These are phyloP conservation scores for Botryosphaeria agaves DNA, from an alignment of 2,329 filamentous ascomycete species.

Conservation along the genomic window DNA sequence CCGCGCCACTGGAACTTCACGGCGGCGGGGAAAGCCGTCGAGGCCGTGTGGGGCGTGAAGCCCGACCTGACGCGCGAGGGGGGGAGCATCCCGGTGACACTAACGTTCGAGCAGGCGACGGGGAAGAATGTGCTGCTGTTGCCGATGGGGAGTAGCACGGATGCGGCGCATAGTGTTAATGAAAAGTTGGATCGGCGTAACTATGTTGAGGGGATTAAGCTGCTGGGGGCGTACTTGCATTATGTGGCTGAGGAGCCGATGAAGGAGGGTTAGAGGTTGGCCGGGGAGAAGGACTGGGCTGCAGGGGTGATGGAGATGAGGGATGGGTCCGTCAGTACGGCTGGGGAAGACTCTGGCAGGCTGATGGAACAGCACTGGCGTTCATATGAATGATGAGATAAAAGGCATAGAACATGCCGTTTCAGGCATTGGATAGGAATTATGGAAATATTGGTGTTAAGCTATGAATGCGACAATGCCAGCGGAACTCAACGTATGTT, in stretches of 20 bases:
- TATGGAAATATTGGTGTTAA: too few species aligned
- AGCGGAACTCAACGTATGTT: too few species aligned
- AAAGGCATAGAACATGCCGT: too few species aligned
- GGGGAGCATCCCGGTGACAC: slow-evolving; percentile 88
- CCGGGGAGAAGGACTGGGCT: too few species aligned
- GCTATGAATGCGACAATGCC: too few species aligned
- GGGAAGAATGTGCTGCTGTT: slow-evolving; percentile 93
- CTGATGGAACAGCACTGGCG: too few species aligned
- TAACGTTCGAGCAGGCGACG: slow-evolving; percentile 94
- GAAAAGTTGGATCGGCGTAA: slow-evolving; percentile 95
- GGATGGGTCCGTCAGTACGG: too few species aligned
- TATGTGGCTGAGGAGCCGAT: slow-evolving; percentile 84
- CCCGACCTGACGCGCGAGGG: slow-evolving; percentile 94
- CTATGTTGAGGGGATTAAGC: slow-evolving; percentile 95
- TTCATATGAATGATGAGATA: background rate
- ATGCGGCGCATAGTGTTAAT: slow-evolving; percentile 94
- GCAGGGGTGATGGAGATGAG: too few species aligned
- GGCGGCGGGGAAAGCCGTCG: slow-evolving; percentile 85
- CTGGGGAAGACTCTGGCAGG: too few species aligned
- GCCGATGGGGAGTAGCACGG: slow-evolving; percentile 94
- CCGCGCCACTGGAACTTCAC: slow-evolving; percentile 99
- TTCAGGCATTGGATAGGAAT: too few species aligned
- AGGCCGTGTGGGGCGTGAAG: slow-evolving; percentile 83
- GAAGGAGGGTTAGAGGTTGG: too few species aligned
- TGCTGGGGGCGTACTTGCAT: slow-evolving; percentile 87